Percentiles rank a stretch among this genome's conserved stretches.
These are phyloP conservation scores for Tuber umbilicatum DNA, from an alignment of 495 filamentous ascomycete species.

Conservation along the genomic window DNA sequence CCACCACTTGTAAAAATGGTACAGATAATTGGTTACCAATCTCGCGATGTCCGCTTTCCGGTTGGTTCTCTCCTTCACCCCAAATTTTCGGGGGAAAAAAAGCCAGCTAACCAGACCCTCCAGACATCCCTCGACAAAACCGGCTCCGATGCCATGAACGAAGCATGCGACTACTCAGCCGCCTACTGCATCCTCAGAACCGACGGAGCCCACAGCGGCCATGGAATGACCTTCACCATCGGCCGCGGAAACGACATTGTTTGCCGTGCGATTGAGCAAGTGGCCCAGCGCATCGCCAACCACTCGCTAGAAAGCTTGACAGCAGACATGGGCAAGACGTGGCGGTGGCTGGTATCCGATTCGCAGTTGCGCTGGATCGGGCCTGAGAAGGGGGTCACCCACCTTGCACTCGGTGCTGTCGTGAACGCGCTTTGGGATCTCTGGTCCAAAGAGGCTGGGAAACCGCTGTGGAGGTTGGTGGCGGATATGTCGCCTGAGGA, in stretches of 20 bases:
- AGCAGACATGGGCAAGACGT: constrained; percentile 77
- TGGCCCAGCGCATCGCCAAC: constrained; percentile 64
- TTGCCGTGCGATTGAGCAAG: constrained; percentile 70
- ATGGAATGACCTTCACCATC: constrained; percentile 97
- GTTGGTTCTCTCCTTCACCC: constrained; percentile 46
- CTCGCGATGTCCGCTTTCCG: constrained; percentile 85
- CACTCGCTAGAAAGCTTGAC: constrained; percentile 70
- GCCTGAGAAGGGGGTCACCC: constrained; percentile 90
- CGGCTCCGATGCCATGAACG: constrained; percentile 96
- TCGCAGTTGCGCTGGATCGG: constrained; percentile 91
- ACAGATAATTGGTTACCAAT: constrained; percentile 69
- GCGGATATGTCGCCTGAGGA: constrained; percentile 84
- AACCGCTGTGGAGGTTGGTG: constrained; percentile 86
- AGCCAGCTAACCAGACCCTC: constrained; percentile 6
- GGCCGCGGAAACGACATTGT: constrained; percentile 94
- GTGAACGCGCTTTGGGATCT: constrained; percentile 95
- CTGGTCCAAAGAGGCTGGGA: constrained; percentile 77
- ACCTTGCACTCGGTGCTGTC: constrained; percentile 81
- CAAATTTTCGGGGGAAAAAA: background rate
- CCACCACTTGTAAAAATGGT: constrained; percentile 6
- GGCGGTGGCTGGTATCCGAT: constrained; percentile 85
- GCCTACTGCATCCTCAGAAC: constrained; percentile 90
- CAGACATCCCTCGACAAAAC: constrained; percentile 89
- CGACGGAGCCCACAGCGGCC: constrained; percentile 63
- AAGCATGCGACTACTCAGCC: constrained; percentile 83